Conservation (phyloP, 805 yeast species). For the Schwanniomyces sp. region DNA sequence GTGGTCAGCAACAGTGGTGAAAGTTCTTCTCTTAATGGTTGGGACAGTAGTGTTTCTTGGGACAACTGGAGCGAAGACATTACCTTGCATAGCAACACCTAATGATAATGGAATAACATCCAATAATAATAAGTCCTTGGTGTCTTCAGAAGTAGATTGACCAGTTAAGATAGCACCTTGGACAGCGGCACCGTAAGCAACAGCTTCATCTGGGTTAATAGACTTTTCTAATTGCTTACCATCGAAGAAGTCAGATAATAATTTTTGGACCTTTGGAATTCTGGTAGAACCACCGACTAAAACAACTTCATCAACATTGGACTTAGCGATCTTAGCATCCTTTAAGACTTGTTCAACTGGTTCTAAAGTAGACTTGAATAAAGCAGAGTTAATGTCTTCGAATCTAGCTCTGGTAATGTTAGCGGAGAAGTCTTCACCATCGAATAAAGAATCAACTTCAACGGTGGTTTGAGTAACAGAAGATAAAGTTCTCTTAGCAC, state of each 20-base stretch:
- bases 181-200: slow-evolving; percentile 52
- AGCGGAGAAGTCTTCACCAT: slow-evolving; percentile 51
- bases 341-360: slow-evolving; percentile 52
- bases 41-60: slow-evolving; percentile 54
- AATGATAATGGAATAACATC: slow-evolving; percentile 52
- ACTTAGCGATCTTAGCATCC: slow-evolving; percentile 44
- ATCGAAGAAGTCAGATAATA: slow-evolving; percentile 50
- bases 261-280: slow-evolving; percentile 52
- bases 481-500: slow-evolving; percentile 52
- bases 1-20: slow-evolving; percentile 53
- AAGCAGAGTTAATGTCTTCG: slow-evolving; percentile 50
- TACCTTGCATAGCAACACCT: slow-evolving; percentile 54
- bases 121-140: slow-evolving; percentile 50
- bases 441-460: slow-evolving; percentile 50
- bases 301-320: slow-evolving; percentile 47
- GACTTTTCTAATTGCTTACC: slow-evolving; percentile 52
- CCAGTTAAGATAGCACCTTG: slow-evolving; percentile 54
- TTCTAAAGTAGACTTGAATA: slow-evolving; percentile 50
- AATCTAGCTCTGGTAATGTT: slow-evolving; percentile 52
- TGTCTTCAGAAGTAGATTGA: slow-evolving; percentile 48
- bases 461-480: slow-evolving; percentile 51
- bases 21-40: slow-evolving; percentile 51
- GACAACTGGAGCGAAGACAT: slow-evolving; percentile 50
- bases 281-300: slow-evolving; percentile 54
- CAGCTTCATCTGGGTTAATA: slow-evolving; percentile 52